Conservation (phyloP, 2,329 filamentous ascomycete genomes). For the Podosphaera aphanis region DNA sequence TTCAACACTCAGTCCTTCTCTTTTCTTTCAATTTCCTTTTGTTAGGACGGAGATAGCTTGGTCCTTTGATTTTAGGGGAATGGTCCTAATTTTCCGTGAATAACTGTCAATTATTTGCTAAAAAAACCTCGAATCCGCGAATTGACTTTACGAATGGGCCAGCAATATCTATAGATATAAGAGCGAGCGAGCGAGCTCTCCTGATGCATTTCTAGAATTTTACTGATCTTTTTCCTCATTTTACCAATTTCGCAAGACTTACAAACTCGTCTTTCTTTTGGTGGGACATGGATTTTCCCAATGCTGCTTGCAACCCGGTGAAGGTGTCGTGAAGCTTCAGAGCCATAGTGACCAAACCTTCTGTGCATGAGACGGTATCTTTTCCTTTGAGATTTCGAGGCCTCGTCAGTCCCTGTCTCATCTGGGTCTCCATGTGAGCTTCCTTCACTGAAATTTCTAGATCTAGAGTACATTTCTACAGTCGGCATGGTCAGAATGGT, state of each 20-base stretch:
- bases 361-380: not conserved
- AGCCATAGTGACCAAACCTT: not conserved
- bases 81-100: not conserved
- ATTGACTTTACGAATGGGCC: not conserved
- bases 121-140: not conserved
- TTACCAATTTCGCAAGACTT: not conserved
- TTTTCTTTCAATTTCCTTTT: not conserved
- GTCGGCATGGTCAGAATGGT: too few relatives aligned
- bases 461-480: not conserved
- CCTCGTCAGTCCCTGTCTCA: not conserved
- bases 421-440: not conserved
- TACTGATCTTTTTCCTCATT: slow-evolving; percentile 1
- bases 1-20: not conserved
- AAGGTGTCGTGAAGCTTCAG: not conserved
- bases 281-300: not conserved
- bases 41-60: not conserved
- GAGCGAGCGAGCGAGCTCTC: not conserved
- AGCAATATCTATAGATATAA: not conserved
- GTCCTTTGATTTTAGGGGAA: not conserved
- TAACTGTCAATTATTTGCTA: not conserved
- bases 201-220: not conserved
- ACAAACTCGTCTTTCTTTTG: not conserved
- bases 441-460: not conserved
- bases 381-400: not conserved
- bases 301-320: not conserved